These are phyloP conservation scores for Lentinula raphanica DNA, from an alignment of 768 basidiomycete species.

Conservation along the genomic window DNA sequence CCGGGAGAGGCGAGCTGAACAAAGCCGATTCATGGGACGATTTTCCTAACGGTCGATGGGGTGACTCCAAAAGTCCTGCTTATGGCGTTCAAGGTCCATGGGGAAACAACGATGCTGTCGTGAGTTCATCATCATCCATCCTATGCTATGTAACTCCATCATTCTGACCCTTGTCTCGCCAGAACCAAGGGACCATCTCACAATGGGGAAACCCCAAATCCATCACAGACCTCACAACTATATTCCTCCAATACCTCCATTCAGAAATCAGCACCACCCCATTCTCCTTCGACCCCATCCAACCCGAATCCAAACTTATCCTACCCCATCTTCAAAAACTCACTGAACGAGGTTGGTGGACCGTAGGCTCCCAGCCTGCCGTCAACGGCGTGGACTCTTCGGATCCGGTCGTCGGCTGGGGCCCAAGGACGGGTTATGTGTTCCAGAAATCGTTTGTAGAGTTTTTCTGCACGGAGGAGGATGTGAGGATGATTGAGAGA, in stretches of 20 bases:
- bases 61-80: constrained; percentile 95
- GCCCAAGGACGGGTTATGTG: constrained; percentile 87
- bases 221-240: constrained; percentile 61
- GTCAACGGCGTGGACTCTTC: constrained; percentile 74
- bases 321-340: constrained; percentile 71
- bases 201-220: constrained; percentile 75
- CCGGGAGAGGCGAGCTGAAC: constrained; percentile 68
- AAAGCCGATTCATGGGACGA: constrained; percentile 86
- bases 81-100: constrained; percentile 79
- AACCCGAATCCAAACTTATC: constrained; percentile 77
- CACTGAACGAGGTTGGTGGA: constrained; percentile 86
- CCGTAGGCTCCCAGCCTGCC: constrained; percentile 93
- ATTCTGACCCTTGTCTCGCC: not conserved
- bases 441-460: constrained; percentile 98
- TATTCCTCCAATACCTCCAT: constrained; percentile 80
- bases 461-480: constrained; percentile 72
- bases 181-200: constrained; percentile 59
- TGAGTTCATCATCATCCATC: constrained; percentile 20
- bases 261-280: constrained; percentile 74
- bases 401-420: constrained; percentile 87
- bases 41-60: constrained; percentile 97
- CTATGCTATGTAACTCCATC: too few species aligned
- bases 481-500: constrained; percentile 56
- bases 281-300: constrained; percentile 81
- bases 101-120: constrained; percentile 63